A percentile compares a stretch with the other conserved stretches of the same genome.
Evolutionary conservation across 1,139 yeast genomes (phyloP).

Genomic region (Diutina pseudorugosa): DNA sequence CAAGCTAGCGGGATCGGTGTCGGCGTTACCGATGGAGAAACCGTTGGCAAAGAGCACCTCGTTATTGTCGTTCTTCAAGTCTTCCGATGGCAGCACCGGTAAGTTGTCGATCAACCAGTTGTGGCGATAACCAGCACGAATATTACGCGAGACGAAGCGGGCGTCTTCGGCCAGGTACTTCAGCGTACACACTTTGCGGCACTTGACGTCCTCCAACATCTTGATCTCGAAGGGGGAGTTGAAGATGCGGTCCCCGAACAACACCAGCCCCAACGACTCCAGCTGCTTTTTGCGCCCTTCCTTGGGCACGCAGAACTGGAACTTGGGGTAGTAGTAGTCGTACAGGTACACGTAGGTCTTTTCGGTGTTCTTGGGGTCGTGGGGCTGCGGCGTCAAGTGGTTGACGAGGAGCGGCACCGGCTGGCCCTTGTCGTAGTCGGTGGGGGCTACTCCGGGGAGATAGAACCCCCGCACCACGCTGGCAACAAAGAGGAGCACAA

Average conservation of each 20-base stretch:
- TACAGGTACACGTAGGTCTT: slow-evolving; percentile 56
- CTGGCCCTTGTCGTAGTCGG: slow-evolving; percentile 67
- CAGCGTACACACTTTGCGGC: slow-evolving; percentile 51
- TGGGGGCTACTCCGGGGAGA: slow-evolving; percentile 92
- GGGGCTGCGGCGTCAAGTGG: slow-evolving; percentile 74
- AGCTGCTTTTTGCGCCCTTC: slow-evolving; percentile 64
- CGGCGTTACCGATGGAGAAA: slow-evolving; percentile 61
- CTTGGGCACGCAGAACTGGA: slow-evolving; percentile 73
- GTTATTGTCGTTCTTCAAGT: slow-evolving; percentile 42
- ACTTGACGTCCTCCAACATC: slow-evolving; percentile 62
- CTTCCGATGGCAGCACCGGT: slow-evolving; percentile 67
- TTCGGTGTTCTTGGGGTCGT: slow-evolving; percentile 24
- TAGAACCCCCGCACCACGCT: slow-evolving; percentile 35
- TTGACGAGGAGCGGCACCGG: slow-evolving; percentile 71
- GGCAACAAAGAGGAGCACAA: not conserved
- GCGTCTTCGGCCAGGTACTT: slow-evolving; percentile 56
- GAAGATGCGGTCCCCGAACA: slow-evolving; percentile 92
- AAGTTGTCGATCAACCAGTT: slow-evolving; percentile 94
- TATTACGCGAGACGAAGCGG: slow-evolving; percentile 61
- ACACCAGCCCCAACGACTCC: slow-evolving; percentile 83
- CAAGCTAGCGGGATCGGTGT: slow-evolving; percentile 38
- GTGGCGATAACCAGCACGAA: slow-evolving; percentile 72
- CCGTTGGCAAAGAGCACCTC: slow-evolving; percentile 68
- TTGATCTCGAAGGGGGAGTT: slow-evolving; percentile 77
- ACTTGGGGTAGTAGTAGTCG: slow-evolving; percentile 76